Base-by-base conservation (phyloP, 441 rosid genomes). In the Gossypium trilobum region DNA sequence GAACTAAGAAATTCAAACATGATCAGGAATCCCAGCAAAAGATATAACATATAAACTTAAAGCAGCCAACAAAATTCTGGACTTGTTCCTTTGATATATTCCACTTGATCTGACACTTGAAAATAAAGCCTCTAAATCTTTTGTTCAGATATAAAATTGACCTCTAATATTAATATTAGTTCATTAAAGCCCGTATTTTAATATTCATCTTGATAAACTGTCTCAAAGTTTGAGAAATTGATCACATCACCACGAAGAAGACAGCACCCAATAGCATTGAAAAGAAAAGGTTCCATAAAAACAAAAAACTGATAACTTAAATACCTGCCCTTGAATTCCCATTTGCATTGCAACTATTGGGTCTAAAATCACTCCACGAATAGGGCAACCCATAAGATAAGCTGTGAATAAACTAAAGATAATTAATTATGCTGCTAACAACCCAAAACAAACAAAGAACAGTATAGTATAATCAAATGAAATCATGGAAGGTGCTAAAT, bases 281-380 rank as follows among this genome's bases (percentile, higher is more conserved):
- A 48, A 58, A 22, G 23, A 44, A 22, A 52, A 78, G 5, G 44
- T 55, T 36, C 72, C 68, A 44, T 0, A 33, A 11, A 42, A 71
- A 51, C 7, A 71, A 75, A 8, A 25, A 48, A 70, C 10, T 51
- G 39, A 48, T 39, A 64, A 52, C 5, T 63, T 22, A 66, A 46
- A 71, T 82, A 91, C 96, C 95, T 93, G 98, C 70, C 98, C 97
- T 78, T 90, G 96, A 78, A 90, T 92, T 27, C 97, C 97, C 95
- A 90, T 85, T 82, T 87, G 93, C 91, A 91, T 86, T 7, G 95
- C 96, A 54, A 89, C 84, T 44, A 93, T 78, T 11, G 98, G 98
- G 74, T 93, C 96, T 80, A 91, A 81, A 79, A 93, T 91, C 75
- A 91, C 93, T 59, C 97, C 97, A 58, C 97, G 92, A 83, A 93